Evolutionary conservation across 805 yeast genomes (phyloP), one percentile per base, ranked within the genome.

Genomic region (Sungouiozyma ichnusensis): DNA sequence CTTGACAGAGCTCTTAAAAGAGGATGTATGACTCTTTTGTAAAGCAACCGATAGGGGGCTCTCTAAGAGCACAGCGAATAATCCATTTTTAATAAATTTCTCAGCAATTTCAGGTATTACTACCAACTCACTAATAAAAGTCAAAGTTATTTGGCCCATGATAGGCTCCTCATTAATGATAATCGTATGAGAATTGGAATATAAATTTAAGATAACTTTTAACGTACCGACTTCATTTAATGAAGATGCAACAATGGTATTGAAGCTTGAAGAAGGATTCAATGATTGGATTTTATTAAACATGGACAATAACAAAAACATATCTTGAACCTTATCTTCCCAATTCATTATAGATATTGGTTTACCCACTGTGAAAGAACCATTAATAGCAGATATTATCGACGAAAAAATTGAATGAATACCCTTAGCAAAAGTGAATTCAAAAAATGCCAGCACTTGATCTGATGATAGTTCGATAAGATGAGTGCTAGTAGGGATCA

Each of bases 71-170:
- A 77, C 77, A 3, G 78, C 67, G 42, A 83, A 74, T 31, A 88
- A 60, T 0, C 95, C 94, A 35, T 72, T 65, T 2, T 71, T 56
- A 13, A 83, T 71, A 39, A 87, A 65, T 38, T 71, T 74, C 42
- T 81, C 83, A 1, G 94, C 88, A 49, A 86, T 71, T 1, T 62
- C 63, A 36, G 75, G 77, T 9, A 77, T 67, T 1, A 76, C 64
- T 49, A 82, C 74, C 55, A 86, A 65, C 50, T 85, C 92, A 44
- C 76, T 74, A 27, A 87, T 67, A 48, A 76, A 84, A 52, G 76
- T 70, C 47, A 88, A 64, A 8, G 86, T 66, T 34, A 85, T 59
- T 48, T 84, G 88, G 0, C 92, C 90, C 53, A 82, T 75, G 0
- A 80, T 65, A 17, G 79, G 79, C 37, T 82, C 88, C 36, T 71